Conservation (phyloP, 2,329 filamentous ascomycete species). For the Corynespora cassiicola region DNA sequence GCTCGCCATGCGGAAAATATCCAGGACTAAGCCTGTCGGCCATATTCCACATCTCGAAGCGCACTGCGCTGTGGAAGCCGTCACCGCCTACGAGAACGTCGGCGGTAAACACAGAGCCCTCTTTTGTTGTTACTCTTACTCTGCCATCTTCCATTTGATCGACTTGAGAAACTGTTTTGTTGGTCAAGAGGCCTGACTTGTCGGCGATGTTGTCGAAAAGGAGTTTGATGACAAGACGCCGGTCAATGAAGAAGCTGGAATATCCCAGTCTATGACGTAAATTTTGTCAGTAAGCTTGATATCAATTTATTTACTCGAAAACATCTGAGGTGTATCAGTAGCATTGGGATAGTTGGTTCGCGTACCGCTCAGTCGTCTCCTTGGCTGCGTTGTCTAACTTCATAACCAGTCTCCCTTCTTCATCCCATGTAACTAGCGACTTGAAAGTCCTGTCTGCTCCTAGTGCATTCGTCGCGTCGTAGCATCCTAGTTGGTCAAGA, state of each 20-base stretch:
- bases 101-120: slow-evolving; percentile 23
- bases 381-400: too few relatives aligned
- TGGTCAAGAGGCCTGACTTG: slow-evolving; percentile 21
- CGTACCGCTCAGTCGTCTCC: too few relatives aligned
- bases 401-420: too few relatives aligned
- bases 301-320: too few relatives aligned
- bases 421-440: too few relatives aligned
- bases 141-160: slow-evolving; percentile 17
- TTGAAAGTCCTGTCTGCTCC: too few relatives aligned
- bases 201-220: slow-evolving; percentile 26
- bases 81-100: slow-evolving; percentile 31
- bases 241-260: slow-evolving; percentile 17
- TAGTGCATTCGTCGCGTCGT: too few relatives aligned
- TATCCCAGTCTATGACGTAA: too few relatives aligned
- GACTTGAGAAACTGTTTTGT: slow-evolving; percentile 17
- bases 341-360: too few relatives aligned
- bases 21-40: slow-evolving; percentile 7
- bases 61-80: slow-evolving; percentile 26
- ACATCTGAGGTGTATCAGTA: too few relatives aligned
- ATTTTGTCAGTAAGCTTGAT: too few relatives aligned
- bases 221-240: slow-evolving; percentile 21
- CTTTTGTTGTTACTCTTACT: slow-evolving; percentile 20
- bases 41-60: slow-evolving; percentile 26
- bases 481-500: slow-evolving; percentile 31
- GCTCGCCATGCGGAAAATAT: too few relatives aligned